A percentile compares a stretch with the other conserved stretches of the same genome.
Conservation (phyloP, 1,284 basidiomycete species). For the Prillingera fragicola region DNA sequence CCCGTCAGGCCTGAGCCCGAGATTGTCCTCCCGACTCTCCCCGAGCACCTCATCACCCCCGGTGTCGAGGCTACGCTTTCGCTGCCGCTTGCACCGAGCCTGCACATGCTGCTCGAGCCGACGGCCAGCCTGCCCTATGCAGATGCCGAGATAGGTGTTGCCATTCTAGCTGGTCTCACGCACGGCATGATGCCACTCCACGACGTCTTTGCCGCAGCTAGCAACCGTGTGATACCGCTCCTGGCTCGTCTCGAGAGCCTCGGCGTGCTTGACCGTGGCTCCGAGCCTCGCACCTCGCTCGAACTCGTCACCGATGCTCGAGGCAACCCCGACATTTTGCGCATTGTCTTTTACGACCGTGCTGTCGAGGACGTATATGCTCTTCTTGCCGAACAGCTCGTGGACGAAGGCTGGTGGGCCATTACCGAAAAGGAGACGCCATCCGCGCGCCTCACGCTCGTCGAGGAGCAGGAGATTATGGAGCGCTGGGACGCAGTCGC, state of each 20-base stretch:
- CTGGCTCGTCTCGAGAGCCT: constrained; percentile 32
- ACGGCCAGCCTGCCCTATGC: constrained; percentile 26
- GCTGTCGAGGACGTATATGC: constrained; percentile 24
- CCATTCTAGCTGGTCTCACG: constrained; percentile 30
- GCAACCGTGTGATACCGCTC: constrained; percentile 29
- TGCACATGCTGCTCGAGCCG: constrained; percentile 29
- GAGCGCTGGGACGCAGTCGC: constrained; percentile 15
- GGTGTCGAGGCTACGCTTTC: constrained; percentile 30
- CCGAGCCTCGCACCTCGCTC: constrained; percentile 7
- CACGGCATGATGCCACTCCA: constrained; percentile 29
- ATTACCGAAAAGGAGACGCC: constrained; percentile 12
- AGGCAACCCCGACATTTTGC: constrained; percentile 32
- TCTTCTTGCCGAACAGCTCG: constrained; percentile 30
- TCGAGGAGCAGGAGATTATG: constrained; percentile 21
- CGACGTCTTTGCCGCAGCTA: constrained; percentile 27
- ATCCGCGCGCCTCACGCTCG: constrained; percentile 9
- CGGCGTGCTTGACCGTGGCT: constrained; percentile 20
- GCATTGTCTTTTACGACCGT: constrained; percentile 30
- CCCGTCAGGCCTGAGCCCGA: constrained; percentile 18
- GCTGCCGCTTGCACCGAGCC: constrained; percentile 33
- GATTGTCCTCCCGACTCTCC: constrained; percentile 21
- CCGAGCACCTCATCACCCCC: constrained; percentile 34
- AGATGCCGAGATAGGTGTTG: constrained; percentile 34
- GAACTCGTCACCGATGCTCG: constrained; percentile 11
- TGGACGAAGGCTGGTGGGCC: constrained; percentile 29